These are phyloP conservation scores for Dothistroma septosporum DNA, from an alignment of 2,329 filamentous ascomycete genomes.

Conservation along the genomic window DNA sequence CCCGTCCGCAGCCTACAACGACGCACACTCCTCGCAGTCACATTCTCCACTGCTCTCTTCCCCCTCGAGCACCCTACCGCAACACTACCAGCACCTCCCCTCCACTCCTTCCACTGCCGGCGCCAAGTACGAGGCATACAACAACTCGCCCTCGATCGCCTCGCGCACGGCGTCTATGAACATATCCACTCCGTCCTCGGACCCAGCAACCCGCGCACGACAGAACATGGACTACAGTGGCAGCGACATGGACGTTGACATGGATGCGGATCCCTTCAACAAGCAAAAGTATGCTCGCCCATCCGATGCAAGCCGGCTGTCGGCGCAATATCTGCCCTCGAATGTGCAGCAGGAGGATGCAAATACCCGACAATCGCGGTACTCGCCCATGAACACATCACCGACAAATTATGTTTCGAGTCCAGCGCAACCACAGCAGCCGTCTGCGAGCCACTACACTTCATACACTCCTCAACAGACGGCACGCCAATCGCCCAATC, in stretches of 20 bases:
- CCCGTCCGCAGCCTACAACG: background rate
- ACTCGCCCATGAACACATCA: conserved; percentile 93
- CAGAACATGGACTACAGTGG: conserved; percentile 30
- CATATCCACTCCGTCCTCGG: conserved; percentile 15
- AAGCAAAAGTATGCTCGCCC: conserved; percentile 82
- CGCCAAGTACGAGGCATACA: conserved; percentile 13
- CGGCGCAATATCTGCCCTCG: conserved; percentile 60
- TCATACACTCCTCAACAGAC: conserved; percentile 42
- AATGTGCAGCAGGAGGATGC: conserved; percentile 42
- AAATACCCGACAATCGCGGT: conserved; percentile 79
- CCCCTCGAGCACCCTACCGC: background rate
- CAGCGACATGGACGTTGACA: conserved; percentile 49
- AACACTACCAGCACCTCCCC: background rate
- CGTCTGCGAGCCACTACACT: conserved; percentile 26
- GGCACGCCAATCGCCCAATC: conserved; percentile 75
- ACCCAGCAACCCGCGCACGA: conserved; percentile 9
- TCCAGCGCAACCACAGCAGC: conserved; percentile 45
- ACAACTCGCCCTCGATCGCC: conserved; percentile 18
- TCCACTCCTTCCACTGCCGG: background rate
- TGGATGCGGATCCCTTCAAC: conserved; percentile 90
- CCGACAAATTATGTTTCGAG: conserved; percentile 64
- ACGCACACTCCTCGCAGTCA: background rate
- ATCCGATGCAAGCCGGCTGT: conserved; percentile 58
- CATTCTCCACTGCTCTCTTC: background rate
- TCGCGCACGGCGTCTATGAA: conserved; percentile 22